phyloP scores from a whole-genome alignment of 2,329 filamentous ascomycete genomes.

The Venturia nashicola region DNA sequence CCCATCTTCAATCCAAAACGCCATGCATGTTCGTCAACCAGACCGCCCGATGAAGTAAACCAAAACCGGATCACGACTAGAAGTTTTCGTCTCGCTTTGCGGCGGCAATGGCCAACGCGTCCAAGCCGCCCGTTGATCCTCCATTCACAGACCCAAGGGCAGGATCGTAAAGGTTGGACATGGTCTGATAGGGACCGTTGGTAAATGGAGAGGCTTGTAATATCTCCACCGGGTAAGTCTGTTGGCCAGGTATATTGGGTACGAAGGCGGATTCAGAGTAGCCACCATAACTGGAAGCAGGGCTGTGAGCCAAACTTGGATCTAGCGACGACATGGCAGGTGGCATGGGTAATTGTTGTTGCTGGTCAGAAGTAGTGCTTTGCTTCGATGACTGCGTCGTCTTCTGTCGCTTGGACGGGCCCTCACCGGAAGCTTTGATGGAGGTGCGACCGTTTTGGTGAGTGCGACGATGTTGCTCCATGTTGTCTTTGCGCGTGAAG shows the following conservation, averaged over 20 bases:
- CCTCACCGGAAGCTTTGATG: conserved; percentile 16
- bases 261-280: neutral
- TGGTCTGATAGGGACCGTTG: neutral
- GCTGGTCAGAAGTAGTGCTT: neutral
- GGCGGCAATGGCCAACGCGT: conserved; percentile 11
- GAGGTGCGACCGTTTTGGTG: conserved; percentile 45
- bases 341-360: neutral
- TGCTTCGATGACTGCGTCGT: neutral
- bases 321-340: conserved; percentile 2
- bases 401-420: conserved; percentile 2
- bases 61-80: neutral
- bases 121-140: conserved; percentile 5
- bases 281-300: conserved; percentile 8
- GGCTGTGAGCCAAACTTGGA: conserved; percentile 8
- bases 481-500: conserved; percentile 74
- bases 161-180: neutral
- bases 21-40: neutral
- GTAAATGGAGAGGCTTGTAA: neutral
- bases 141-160: neutral
- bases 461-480: conserved; percentile 74
- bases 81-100: conserved; percentile 9
- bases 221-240: neutral
- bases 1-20: neutral
- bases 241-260: conserved; percentile 1
- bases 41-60: neutral